Evolutionary conservation across 257 asterid species (phyloP), one percentile per base, ranked within the genome.

Genomic region (Nicotiana undulata): DNA sequence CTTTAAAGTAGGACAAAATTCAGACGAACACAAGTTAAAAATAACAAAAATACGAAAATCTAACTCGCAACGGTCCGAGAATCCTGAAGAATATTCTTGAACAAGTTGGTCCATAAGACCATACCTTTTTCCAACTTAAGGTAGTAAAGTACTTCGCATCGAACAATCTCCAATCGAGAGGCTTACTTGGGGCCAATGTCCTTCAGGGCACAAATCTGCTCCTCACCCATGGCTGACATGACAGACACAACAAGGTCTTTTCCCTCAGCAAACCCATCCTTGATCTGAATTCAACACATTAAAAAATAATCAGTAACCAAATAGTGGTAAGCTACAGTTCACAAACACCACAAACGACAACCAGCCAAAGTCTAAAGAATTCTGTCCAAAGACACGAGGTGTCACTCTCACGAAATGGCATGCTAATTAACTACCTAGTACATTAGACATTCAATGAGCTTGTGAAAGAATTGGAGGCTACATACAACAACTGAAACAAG

Each of bases 141-240:
- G 40, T 49, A 1, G 61, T 74, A 74, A 72, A 49, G 78, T 49
- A 74, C 78, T 49, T 49, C 15, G 13, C 77, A 2, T 40, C 32
- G 32, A 72, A 34, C 78, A 15, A 74, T 74, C 29, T 4, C 66
- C 61, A 24, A 72, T 15, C 24, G 9, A 20, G 15, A 49, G 24
- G 26, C 29, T 46, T 51, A 64, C 88, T 91, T 93, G 79, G 94
- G 93, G 65, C 95, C 98, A 51, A 94, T 89, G 81, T 94, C 97
- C 94, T 94, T 94, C 88, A 94, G 89, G 34, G 92, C 97, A 78
- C 84, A 75, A 81, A 94, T 94, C 88, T 94, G 97, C 91, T 94
- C 98, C 94, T 94, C 98, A n/a, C 97, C 97, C 98, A 94, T 94
- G 4, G 98, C 89, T 29, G 94, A 89, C 98, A 92, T 91, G 79